Evolutionary conservation across 805 yeast genomes (phyloP), one percentile per base, ranked within the genome.

Genomic region (Kazachstania kunashirensis): DNA sequence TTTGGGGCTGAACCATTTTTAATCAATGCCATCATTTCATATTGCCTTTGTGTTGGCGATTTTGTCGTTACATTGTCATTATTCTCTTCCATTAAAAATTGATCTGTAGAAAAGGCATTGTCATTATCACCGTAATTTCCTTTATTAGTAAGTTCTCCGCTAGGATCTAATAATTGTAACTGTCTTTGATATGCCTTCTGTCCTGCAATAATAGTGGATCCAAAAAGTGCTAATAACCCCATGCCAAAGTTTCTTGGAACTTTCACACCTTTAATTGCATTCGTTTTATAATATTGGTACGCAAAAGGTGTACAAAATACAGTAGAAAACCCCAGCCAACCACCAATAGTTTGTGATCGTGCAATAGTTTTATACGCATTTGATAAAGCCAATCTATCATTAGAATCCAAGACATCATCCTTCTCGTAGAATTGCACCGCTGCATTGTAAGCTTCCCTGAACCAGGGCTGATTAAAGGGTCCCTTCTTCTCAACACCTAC

Each of bases 361-460:
- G 67, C 57, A 30, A 68, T 57, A 4, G 55, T 46, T 21, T 58
- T 47, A 44, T 66, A 67, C 9, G 66, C 54, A 10, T 54, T 48
- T 3, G 69, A 61, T 16, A 75, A 47, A 14, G 60, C 59, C 14
- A 50, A 45, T 28, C 81, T 51, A 32, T 75, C 76, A 5, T 52
- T 49, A 1, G 58, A 41, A 15, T 60, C 62, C 29, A 75, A 49
- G 5, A 43, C 50, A 25, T 65, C 67, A 42, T 75, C 81, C 26
- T 61, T 62, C 28, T 71, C 70, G 42, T 73, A 70, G 48, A 75
- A 72, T 20, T 60, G 55, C 36, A 67, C 53, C 2, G 75, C 75
- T n/a, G 53, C 47, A 11, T 61, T 44, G 40, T 63, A 64, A 2
- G 71, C 71, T 32, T 59, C 61, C 29, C 61, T 43, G 30, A 59